Evolutionary conservation across 2,329 filamentous ascomycete genomes (phyloP).

Genomic region (Phyllosticta ampelicida): DNA sequence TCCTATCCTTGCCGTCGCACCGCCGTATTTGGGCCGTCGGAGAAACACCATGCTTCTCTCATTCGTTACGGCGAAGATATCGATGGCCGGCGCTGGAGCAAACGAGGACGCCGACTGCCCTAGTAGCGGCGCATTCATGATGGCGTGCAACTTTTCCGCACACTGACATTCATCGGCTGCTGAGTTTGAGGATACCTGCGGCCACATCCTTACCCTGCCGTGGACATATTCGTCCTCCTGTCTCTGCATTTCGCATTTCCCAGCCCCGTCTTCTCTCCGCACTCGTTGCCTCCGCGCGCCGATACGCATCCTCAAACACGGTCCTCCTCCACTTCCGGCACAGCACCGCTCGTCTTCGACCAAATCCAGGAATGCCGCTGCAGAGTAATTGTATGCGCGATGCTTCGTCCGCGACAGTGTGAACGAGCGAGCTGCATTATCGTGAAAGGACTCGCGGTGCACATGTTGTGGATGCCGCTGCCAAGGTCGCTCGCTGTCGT

Average conservation of each 20-base stretch:
- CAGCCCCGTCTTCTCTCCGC: neutral
- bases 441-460: slow-evolving; percentile 14
- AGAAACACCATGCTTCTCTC: slow-evolving; percentile 26
- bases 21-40: slow-evolving; percentile 19
- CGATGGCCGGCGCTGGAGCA: slow-evolving; percentile 8
- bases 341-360: slow-evolving; percentile 40
- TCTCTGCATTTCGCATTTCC: neutral
- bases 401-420: slow-evolving; percentile 45
- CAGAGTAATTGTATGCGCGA: slow-evolving; percentile 44
- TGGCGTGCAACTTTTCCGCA: slow-evolving; percentile 20
- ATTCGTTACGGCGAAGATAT: slow-evolving; percentile 22
- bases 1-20: slow-evolving; percentile 15
- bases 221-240: neutral
- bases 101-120: neutral
- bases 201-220: slow-evolving; percentile 22
- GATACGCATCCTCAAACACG: slow-evolving; percentile 40
- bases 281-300: slow-evolving; percentile 31
- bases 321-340: slow-evolving; percentile 16
- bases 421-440: slow-evolving; percentile 27
- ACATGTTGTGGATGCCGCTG: slow-evolving; percentile 35
- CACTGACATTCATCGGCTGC: too few relatives aligned
- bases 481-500: slow-evolving; percentile 20
- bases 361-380: slow-evolving; percentile 49
- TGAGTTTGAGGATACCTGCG: slow-evolving; percentile 13
- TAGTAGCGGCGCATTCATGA: slow-evolving; percentile 21